phyloP scores from a whole-genome alignment of 2,329 filamentous ascomycete genomes.

The Cadophora sp. region DNA sequence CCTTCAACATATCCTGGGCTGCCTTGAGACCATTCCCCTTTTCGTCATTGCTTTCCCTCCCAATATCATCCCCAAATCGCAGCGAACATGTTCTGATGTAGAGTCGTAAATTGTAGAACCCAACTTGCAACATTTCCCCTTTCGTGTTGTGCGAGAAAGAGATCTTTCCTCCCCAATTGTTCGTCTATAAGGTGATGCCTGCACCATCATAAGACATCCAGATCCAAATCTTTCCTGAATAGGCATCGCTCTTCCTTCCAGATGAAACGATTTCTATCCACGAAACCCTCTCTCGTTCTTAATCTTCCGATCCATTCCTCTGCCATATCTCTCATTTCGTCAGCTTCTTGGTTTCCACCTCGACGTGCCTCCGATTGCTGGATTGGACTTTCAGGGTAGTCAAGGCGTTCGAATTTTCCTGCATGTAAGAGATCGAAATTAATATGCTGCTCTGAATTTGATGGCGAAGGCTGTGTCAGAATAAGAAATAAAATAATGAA shows the following conservation, averaged over 20 bases:
- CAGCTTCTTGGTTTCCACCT: background rate
- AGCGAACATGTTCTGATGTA: background rate
- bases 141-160: background rate
- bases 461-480: background rate
- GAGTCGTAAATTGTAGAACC: background rate
- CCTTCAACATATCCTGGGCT: too few species aligned
- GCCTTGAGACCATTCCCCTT: too few species aligned
- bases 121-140: background rate
- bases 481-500: background rate
- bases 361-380: background rate
- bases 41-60: too few species aligned
- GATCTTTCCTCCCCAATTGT: background rate
- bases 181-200: background rate
- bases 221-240: background rate
- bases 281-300: conserved; percentile 9
- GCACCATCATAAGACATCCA: conserved; percentile 1
- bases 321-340: conserved; percentile 29
- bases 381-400: background rate
- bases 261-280: background rate
- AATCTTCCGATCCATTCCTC: conserved; percentile 23
- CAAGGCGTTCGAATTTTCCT: background rate
- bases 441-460: background rate
- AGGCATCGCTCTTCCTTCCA: background rate
- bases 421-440: background rate
- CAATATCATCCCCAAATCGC: background rate